Conservation (phyloP, 2,329 filamentous ascomycete genomes). For the Pyrenochaeta sp. region DNA sequence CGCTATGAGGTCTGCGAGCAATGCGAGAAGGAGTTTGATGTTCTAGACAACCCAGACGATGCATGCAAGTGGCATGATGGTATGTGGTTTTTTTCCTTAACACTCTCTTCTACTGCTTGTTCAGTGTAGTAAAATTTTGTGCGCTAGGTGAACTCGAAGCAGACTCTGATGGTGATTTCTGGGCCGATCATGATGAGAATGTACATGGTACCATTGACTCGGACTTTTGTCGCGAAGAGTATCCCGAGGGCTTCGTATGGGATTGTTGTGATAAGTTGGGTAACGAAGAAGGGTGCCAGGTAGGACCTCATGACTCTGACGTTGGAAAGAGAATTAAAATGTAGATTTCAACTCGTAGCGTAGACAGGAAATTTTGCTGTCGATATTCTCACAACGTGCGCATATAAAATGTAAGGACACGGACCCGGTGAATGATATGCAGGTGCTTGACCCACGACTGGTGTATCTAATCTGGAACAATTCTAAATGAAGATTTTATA, state of each 20-base stretch:
- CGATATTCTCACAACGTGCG: too few relatives aligned
- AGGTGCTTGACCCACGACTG: background rate
- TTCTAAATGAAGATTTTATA: too few relatives aligned
- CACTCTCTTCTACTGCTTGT: background rate
- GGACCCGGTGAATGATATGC: too few relatives aligned
- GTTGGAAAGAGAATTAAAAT: slow-evolving; percentile 7
- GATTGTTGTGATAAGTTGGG: slow-evolving; percentile 32
- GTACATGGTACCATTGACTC: slow-evolving; percentile 39
- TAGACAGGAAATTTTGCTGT: too few relatives aligned
- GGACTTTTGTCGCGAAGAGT: slow-evolving; percentile 24
- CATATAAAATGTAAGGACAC: too few relatives aligned
- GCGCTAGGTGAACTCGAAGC: slow-evolving; percentile 27
- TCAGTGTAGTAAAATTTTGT: slow-evolving; percentile 16
- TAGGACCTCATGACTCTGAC: slow-evolving; percentile 34
- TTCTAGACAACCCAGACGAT: slow-evolving; percentile 17
- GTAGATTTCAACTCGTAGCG: background rate
- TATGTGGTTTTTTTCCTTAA: background rate
- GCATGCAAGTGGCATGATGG: slow-evolving; percentile 30
- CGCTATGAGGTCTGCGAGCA: slow-evolving; percentile 28
- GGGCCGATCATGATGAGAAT: slow-evolving; percentile 41
- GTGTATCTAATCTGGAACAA: too few relatives aligned
- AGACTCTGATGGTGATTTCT: slow-evolving; percentile 20
- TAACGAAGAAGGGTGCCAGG: slow-evolving; percentile 18
- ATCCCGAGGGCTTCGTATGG: slow-evolving; percentile 41
- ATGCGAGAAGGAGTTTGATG: slow-evolving; percentile 33